Conservation (phyloP, 2,329 filamentous ascomycete genomes). For the Capronia coronata region DNA sequence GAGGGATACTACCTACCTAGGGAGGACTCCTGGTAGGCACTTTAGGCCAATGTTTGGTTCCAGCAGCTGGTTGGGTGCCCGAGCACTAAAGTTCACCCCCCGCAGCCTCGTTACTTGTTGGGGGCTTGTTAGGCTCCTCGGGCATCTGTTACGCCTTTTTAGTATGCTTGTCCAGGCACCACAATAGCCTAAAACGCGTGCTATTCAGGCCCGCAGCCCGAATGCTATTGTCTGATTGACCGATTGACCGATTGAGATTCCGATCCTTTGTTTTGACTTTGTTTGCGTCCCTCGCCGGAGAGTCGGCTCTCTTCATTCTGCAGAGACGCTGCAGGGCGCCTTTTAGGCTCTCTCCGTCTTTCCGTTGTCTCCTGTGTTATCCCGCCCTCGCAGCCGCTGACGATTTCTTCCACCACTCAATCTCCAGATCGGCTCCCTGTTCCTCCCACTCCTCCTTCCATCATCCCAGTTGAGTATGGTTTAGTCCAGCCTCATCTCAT, state of each 20-base stretch:
- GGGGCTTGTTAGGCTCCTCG: too few relatives aligned
- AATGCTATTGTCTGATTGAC: not conserved
- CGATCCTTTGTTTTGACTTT: slow-evolving; percentile 1
- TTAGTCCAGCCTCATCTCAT: slow-evolving; percentile 15
- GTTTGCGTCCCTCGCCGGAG: slow-evolving; percentile 1
- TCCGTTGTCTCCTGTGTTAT: not conserved
- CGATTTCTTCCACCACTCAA: not conserved
- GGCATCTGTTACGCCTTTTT: too few relatives aligned
- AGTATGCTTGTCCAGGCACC: too few relatives aligned
- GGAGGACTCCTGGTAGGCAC: too few relatives aligned
- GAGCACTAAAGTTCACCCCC: too few relatives aligned
- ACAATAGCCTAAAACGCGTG: not conserved
- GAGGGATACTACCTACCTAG: too few relatives aligned
- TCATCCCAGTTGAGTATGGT: slow-evolving; percentile 1
- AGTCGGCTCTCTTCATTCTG: not conserved
- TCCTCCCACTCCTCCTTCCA: too few relatives aligned
- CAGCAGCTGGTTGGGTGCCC: too few relatives aligned
- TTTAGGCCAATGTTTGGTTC: too few relatives aligned
- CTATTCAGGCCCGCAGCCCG: not conserved
- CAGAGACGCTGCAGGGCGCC: not conserved
- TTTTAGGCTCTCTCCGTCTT: not conserved
- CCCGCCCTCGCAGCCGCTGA: slow-evolving; percentile 15
- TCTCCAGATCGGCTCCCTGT: not conserved
- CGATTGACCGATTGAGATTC: not conserved
- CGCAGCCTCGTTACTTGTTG: too few relatives aligned